Base-by-base conservation (phyloP, 805 yeast genomes). In the Ogataea henricii region DNA sequence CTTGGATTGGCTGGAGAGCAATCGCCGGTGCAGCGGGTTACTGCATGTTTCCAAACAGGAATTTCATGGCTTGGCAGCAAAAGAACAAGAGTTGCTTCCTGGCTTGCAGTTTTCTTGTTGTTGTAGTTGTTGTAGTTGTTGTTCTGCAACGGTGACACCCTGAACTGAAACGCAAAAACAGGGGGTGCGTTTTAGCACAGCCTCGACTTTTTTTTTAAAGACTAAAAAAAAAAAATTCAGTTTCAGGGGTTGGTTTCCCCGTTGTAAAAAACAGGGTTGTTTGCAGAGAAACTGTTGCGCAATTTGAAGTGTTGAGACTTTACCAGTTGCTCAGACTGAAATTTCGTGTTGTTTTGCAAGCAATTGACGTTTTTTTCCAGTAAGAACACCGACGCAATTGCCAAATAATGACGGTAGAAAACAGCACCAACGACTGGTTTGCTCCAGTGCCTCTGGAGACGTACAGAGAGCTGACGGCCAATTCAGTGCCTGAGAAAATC, bases 371-470 rank as follows among this genome's bases (percentile, higher is more conserved):
- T 23, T 9, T 23, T 23, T 23, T 9, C 10, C 10, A 14, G n/a
- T 4, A 6, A 9, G n/a, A 9, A 12, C 10, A 27, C 30, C 14
- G 4, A 12, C n/a, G 10, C n/a, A 12, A 27, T 27, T 27, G 30
- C n/a, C 4, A 13, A n/a, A 37, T 6, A 8, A 55, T 52, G 58
- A 52, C 53, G 21, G 47, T 46, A 32, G 52, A 52, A 3, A 42
- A 40, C 22, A 34, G 47, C 14, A 20, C 47, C 3, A 37, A 41
- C 10, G 40, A 40, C 12, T 68, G 71, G 72, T 63, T 59, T 42
- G 60, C 57, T 4, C 59, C 65, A 0, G 32, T 66, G 1, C 66
- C 70, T 8, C 17, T 67, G 6, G 56, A 56, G 2, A 47, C 46
- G 2, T 67, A 67, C 47, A 40, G 40, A 8, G 38, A 48, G 12